Evolutionary conservation across 352 stramenopile genomes (phyloP), one percentile per base, ranked within the genome.

Genomic region (Thraustochytrium sp.): DNA sequence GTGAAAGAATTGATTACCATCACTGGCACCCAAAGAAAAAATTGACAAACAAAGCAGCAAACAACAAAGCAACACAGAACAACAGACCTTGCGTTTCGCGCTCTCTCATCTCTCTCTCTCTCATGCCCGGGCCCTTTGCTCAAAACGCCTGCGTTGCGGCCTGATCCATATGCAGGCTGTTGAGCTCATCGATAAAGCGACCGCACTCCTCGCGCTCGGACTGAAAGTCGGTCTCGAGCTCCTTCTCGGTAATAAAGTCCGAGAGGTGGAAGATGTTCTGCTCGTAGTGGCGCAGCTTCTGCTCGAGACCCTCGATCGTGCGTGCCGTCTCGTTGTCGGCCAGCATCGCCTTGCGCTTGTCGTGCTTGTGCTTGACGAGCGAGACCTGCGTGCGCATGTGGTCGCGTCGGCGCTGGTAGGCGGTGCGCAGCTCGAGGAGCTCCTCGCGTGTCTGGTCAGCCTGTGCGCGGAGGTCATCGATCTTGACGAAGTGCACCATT

Each of bases 241-340:
- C 89, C 85, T 96, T 96, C 34, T 90, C 89, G 83, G 95, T 93
- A 34, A 95, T 85, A 89, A 85, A 96, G 63, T 97, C 93, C 83
- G 90, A 90, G 34, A 97, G 76, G 83, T 93, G 91, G 86, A 96
- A 96, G 61, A 97, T 96, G 56, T 93, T 96, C 85, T 96, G 92
- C 85, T 96, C 92, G 84, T 96, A 93, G 82, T 95, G 91, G 11
- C 91, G 89, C 76, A 97, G 85, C 84, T 96, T 96, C 63, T 94
- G 90, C 87, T 97, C 93, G 13, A 97, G 87, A 0, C 90, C 88
- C 76, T 94, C 89, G 53, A 96, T 76, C 42, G 88, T 93, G 76
- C 92, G 93, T 51, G 89, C 89, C 13, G 90, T 93, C 84, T 95
- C 90, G 68, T 93, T 92, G 72, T 90, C 89, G 2, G 87, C 86